Percentiles rank a stretch among this genome's conserved stretches.
Conservation (phyloP, 1,284 basidiomycete genomes). For the Malassezia globosa region DNA sequence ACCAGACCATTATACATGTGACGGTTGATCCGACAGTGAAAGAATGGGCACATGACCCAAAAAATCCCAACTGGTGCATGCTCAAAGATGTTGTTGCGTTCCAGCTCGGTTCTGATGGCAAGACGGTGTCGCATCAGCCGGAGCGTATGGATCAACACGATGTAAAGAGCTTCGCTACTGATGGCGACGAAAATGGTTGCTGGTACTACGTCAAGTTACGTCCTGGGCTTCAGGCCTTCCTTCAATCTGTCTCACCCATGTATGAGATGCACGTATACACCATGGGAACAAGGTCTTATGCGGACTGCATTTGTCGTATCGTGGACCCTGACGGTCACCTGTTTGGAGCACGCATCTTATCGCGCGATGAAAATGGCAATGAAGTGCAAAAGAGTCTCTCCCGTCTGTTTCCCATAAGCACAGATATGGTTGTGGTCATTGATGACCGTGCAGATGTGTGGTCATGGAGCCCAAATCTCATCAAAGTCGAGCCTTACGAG, state of each 20-base stretch:
- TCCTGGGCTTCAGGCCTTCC: constrained; percentile 72
- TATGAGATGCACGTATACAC: constrained; percentile 99
- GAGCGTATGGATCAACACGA: constrained; percentile 26
- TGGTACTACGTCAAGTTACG: constrained; percentile 93
- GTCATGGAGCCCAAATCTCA: constrained; percentile 81
- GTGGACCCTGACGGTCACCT: constrained; percentile 78
- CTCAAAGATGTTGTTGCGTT: constrained; percentile 75
- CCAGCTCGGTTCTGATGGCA: constrained; percentile 67
- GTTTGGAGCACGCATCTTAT: constrained; percentile 78
- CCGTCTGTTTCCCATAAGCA: constrained; percentile 78
- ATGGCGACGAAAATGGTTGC: constrained; percentile 52
- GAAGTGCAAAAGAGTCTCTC: constrained; percentile 80
- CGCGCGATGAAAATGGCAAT: constrained; percentile 71
- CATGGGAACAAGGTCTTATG: constrained; percentile 95
- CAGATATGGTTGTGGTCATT: constrained; percentile 97
- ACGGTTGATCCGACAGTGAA: constrained; percentile 96
- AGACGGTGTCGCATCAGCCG: constrained; percentile 33
- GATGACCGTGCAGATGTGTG: constrained; percentile 96
- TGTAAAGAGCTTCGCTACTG: constrained; percentile 10
- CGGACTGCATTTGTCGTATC: constrained; percentile 81
- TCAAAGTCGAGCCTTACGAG: constrained; percentile 93
- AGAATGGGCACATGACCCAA: constrained; percentile 79
- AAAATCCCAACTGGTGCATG: constrained; percentile 77
- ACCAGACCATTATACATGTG: constrained; percentile 96
- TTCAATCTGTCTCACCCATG: constrained; percentile 60